Evolutionary conservation across 202 grass and related monocot genomes (phyloP), one percentile per base, ranked within the genome.

Genomic region (Bolboschoenoplectus hybrid): DNA sequence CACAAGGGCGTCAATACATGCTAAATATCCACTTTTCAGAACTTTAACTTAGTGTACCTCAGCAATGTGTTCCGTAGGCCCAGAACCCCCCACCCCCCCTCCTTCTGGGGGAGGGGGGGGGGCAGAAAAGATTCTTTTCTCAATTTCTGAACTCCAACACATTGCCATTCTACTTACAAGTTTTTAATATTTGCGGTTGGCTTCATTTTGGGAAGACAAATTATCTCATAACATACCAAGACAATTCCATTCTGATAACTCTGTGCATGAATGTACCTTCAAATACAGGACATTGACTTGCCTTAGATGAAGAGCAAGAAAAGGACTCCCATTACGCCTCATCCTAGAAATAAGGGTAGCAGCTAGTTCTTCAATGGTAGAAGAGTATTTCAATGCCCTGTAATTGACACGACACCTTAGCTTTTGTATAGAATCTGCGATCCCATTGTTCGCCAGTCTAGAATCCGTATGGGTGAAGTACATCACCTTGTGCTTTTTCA

Each of bases 271-370:
- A 44, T 9, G 4, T 12, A 10, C 3, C 17, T 81, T 63, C 64
- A 63, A 62, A 44, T 62, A 62, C 19, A 82, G 69, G 11, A 73
- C 19, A 70, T 7, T 73, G 63, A 88, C 93, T 94, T 94, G 69
- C 96, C 96, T 95, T 87, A 98, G 88, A 92, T 98, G 96, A 64
- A 98, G 90, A 91, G 96, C 91, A 91, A 98, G 93, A 88, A 94
- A 96, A 69, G 90, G 96, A 61, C 60, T 91, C 90, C 90, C 90
- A 85, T 89, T 80, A 84, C 86, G 87, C 72, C 20, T 89, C 96
- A 98, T 90, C 50, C 93, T 91, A 9, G 91, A 94, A 94, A 98
- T 85, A 84, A 98, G 88, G 83, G 85, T 91, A 84, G 86, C 57
- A 44, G 91, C 93, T 75, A 96, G 87, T 90, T 95, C 91, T 88